These are phyloP conservation scores for Pichia sp. DNA, from an alignment of 1,139 yeast species.

Conservation along the genomic window DNA sequence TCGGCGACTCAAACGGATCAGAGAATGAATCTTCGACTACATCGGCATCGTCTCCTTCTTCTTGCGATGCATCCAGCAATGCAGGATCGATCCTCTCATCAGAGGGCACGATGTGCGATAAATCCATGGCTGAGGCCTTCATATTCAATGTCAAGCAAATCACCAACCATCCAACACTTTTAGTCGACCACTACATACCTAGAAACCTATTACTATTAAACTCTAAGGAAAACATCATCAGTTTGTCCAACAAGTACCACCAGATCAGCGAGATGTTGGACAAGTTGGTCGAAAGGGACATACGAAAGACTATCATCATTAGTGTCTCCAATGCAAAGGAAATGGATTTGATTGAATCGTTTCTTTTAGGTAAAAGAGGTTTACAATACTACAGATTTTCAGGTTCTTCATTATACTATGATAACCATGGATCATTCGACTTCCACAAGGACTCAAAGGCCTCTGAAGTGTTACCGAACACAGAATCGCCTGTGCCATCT, in stretches of 20 bases:
- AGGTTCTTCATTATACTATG: constrained; percentile 52
- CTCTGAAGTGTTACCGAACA: too few species aligned
- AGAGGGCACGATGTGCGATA: constrained; percentile 26
- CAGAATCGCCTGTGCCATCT: too few species aligned
- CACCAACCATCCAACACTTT: constrained; percentile 61
- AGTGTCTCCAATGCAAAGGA: constrained; percentile 65
- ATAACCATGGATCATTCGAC: constrained; percentile 32
- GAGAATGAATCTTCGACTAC: neutral
- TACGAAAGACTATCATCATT: constrained; percentile 41
- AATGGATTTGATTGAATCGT: constrained; percentile 66
- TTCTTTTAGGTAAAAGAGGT: constrained; percentile 55
- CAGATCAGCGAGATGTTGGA: constrained; percentile 53
- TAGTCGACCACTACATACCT: constrained; percentile 77
- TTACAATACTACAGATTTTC: constrained; percentile 58
- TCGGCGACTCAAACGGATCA: constrained; percentile 1
- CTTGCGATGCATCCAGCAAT: neutral
- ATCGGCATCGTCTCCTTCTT: neutral
- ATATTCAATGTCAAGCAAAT: constrained; percentile 50
- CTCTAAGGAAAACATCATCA: constrained; percentile 51
- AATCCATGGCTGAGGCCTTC: constrained; percentile 40
- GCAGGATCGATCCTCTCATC: too few species aligned
- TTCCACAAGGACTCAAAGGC: constrained; percentile 23
- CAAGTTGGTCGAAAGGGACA: constrained; percentile 23
- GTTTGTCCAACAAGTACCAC: constrained; percentile 58
- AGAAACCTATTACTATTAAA: constrained; percentile 64